phyloP scores from a whole-genome alignment of 176 grass and related monocot species.

The Bonia amplexicaulis region DNA sequence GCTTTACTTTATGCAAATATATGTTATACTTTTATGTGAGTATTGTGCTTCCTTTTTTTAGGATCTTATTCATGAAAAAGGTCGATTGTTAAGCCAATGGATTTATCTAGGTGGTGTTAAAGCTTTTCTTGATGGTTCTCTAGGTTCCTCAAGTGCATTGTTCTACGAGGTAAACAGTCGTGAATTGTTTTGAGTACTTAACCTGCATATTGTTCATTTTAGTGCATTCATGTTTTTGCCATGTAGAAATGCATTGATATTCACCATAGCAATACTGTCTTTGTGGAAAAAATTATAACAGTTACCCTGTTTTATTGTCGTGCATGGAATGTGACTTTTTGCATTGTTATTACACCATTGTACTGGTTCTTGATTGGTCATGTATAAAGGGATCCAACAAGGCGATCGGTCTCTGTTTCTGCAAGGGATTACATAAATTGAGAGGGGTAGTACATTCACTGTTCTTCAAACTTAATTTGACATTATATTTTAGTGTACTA shows the following conservation, averaged over 20 bases:
- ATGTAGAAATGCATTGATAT: not conserved
- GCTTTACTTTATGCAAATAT: slow-evolving; percentile 1
- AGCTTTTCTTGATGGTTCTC: slow-evolving; percentile 87
- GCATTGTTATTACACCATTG: not conserved
- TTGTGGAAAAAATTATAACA: not conserved
- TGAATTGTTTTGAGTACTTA: not conserved
- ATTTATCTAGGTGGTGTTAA: slow-evolving; percentile 94
- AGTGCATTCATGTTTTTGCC: not conserved
- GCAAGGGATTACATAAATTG: not conserved
- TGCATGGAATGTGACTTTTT: not conserved
- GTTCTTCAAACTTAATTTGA: too few species aligned
- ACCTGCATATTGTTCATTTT: not conserved
- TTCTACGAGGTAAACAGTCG: slow-evolving; percentile 64
- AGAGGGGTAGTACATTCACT: not conserved
- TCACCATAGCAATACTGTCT: not conserved
- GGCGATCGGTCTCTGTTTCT: not conserved
- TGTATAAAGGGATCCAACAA: not conserved
- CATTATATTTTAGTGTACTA: not conserved
- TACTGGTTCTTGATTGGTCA: not conserved
- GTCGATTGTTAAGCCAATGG: slow-evolving; percentile 68
- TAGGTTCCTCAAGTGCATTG: slow-evolving; percentile 85
- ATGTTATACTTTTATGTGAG: not conserved
- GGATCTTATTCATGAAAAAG: slow-evolving; percentile 71
- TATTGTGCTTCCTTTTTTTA: slow-evolving; percentile 5
- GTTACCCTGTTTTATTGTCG: not conserved